Conservation (phyloP, 352 stramenopile genomes). For the Pythium pyrilobum region DNA sequence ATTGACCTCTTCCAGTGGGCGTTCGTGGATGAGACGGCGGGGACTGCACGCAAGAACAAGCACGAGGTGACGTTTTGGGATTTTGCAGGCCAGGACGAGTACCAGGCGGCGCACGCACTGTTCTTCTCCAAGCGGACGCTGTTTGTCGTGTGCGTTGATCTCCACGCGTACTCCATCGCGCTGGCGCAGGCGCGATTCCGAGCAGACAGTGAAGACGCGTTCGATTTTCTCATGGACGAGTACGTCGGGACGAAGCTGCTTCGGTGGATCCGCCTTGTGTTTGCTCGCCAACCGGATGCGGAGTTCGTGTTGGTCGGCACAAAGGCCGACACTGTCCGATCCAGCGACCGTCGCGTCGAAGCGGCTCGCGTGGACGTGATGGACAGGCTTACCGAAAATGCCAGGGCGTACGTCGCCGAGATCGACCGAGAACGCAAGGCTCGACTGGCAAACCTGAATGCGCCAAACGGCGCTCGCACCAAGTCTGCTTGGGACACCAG, state of each 20-base stretch:
- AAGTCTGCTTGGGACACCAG: too few species aligned
- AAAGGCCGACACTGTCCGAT: neutral
- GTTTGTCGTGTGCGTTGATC: conserved; percentile 11
- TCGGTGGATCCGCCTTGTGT: neutral
- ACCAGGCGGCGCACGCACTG: conserved; percentile 9
- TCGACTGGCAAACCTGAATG: too few species aligned
- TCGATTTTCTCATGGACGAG: neutral
- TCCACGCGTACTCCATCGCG: neutral
- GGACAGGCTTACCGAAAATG: neutral
- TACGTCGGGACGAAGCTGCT: neutral
- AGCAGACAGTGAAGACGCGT: neutral
- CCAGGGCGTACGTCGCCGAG: too few species aligned
- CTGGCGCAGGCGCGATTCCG: neutral
- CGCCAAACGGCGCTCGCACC: too few species aligned
- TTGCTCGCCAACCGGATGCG: neutral
- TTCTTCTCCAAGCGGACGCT: conserved; percentile 12
- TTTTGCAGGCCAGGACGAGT: conserved; percentile 10
- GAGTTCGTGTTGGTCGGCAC: conserved; percentile 9
- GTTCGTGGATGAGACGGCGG: neutral
- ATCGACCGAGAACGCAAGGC: neutral
- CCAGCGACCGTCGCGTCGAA: neutral
- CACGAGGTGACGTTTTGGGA: conserved; percentile 18
- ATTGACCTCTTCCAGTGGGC: conserved; percentile 22
- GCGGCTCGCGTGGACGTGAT: neutral
- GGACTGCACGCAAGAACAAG: too few species aligned